Conservation (phyloP, 768 basidiomycete genomes). For the Tulasnella sp. region DNA sequence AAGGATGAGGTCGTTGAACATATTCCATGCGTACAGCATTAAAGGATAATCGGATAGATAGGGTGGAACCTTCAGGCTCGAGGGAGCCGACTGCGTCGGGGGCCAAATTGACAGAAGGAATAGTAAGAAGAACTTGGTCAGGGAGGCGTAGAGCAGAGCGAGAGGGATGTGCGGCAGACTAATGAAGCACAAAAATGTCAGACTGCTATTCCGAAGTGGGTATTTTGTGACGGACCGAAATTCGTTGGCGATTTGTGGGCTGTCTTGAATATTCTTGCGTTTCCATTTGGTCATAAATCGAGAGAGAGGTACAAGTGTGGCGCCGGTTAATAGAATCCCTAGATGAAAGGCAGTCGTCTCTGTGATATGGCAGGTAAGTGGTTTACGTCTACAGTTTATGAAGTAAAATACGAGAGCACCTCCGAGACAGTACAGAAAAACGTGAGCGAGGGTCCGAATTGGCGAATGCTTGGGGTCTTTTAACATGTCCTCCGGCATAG, state of each 20-base stretch:
- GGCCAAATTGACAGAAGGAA: slow-evolving; percentile 78
- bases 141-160: slow-evolving; percentile 76
- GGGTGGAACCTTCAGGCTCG: neutral
- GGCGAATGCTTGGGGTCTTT: neutral
- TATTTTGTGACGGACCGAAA: neutral
- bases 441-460: neutral
- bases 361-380: slow-evolving; percentile 35
- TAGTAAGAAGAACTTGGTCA: slow-evolving; percentile 80
- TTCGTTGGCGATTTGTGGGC: neutral
- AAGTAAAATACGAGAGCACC: neutral
- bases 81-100: neutral
- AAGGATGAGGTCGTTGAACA: slow-evolving; percentile 68
- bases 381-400: too few relatives aligned
- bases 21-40: slow-evolving; percentile 45
- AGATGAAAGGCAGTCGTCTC: slow-evolving; percentile 74
- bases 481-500: neutral
- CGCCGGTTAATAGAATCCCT: slow-evolving; percentile 60
- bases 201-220: neutral
- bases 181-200: slow-evolving; percentile 7
- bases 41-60: slow-evolving; percentile 38
- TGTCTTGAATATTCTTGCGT: neutral
- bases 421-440: neutral
- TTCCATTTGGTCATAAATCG: slow-evolving; percentile 38
- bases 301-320: slow-evolving; percentile 47
- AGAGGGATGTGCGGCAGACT: slow-evolving; percentile 74